These are phyloP conservation scores for Neospora caninum DNA, from an alignment of 169 alveolate species.

Conservation along the genomic window DNA sequence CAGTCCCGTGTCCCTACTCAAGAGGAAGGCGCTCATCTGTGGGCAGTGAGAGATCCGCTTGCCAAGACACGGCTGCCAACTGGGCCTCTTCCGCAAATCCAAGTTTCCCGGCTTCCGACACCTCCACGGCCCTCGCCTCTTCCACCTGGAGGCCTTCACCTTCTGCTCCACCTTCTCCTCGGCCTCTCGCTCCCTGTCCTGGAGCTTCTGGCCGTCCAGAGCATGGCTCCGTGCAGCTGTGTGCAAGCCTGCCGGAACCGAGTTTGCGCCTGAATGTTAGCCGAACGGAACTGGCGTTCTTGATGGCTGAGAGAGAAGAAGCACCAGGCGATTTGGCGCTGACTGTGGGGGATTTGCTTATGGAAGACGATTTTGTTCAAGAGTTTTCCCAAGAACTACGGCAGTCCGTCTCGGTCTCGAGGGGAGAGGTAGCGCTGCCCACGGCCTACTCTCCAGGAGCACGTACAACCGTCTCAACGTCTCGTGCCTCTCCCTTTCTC, in stretches of 20 bases:
- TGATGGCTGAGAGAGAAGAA: background rate
- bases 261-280: background rate
- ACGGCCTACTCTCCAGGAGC: background rate
- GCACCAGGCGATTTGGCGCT: background rate
- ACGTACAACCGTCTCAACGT: background rate
- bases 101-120: background rate
- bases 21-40: background rate
- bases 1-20: slow-evolving; percentile 23
- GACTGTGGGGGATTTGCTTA: background rate
- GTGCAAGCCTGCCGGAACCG: no score
- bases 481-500: background rate
- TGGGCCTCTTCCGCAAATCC: background rate
- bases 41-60: background rate
- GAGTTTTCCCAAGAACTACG: background rate
- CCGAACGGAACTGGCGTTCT: background rate
- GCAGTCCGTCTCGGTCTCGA: background rate
- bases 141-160: background rate
- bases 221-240: no score
- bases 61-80: background rate
- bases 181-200: background rate
- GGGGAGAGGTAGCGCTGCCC: background rate
- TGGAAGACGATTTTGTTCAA: background rate
- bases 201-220: no score
- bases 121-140: background rate
- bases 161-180: background rate